A percentile compares a stretch with the other conserved stretches of the same genome.
These are phyloP conservation scores for Mediolabrus comicus DNA, from an alignment of 108 stramenopile species.

Conservation along the genomic window DNA sequence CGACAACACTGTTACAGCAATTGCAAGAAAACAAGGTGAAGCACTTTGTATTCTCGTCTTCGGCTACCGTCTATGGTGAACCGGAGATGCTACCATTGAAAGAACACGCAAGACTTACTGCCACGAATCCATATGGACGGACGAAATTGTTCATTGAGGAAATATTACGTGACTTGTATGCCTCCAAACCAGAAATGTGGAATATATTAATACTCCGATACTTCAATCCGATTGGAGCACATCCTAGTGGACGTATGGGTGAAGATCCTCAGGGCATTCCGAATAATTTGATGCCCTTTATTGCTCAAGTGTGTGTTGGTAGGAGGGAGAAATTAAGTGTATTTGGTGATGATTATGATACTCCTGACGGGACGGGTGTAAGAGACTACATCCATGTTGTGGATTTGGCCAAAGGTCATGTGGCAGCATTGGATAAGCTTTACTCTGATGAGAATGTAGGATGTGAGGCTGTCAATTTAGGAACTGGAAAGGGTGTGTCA, in stretches of 20 bases:
- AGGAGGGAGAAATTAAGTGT: conserved; percentile 88
- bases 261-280: conserved; percentile 99
- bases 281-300: conserved; percentile 59
- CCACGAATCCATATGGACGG: conserved; percentile 97
- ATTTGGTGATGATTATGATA: conserved; percentile 98
- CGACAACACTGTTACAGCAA: conserved; percentile 73
- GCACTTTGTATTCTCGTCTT: conserved; percentile 94
- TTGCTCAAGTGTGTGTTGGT: conserved; percentile 84
- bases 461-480: conserved; percentile 93
- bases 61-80: conserved; percentile 98
- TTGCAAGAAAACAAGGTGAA: conserved; percentile 45
- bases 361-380: conserved; percentile 97
- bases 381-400: conserved; percentile 99
- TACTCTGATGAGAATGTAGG: conserved; percentile 59
- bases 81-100: conserved; percentile 87
- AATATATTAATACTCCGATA: conserved; percentile 91
- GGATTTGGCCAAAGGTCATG: conserved; percentile 97
- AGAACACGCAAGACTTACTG: conserved; percentile 75
- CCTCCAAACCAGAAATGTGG: conserved; percentile 56
- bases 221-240: conserved; percentile 99
- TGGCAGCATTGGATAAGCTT: conserved; percentile 89
- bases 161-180: conserved; percentile 90
- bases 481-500: conserved; percentile 92
- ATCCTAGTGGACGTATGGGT: conserved; percentile 94
- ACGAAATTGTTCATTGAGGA: conserved; percentile 99